phyloP scores from a whole-genome alignment of 108 stramenopile genomes.

The Epithemia pelagica region DNA sequence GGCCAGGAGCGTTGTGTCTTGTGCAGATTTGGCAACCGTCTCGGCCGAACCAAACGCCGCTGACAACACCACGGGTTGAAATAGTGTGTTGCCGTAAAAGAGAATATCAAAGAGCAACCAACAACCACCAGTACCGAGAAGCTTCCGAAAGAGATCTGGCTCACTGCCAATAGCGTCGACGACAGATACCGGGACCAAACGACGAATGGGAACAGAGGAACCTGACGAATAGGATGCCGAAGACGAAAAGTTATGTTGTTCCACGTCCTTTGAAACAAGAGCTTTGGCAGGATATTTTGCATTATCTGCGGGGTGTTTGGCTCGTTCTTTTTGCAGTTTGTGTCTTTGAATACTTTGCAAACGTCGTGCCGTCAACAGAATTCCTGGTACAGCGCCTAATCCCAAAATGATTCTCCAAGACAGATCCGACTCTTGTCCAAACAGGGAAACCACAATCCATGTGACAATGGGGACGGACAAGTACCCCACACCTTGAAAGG shows the following conservation, averaged over 20 bases:
- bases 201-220: background rate
- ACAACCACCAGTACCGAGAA: slow-evolving; percentile 72
- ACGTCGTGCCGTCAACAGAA: slow-evolving; percentile 26
- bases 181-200: slow-evolving; percentile 7
- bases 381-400: slow-evolving; percentile 68
- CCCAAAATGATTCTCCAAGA: slow-evolving; percentile 70
- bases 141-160: slow-evolving; percentile 50
- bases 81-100: slow-evolving; percentile 85
- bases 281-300: background rate
- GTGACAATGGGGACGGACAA: slow-evolving; percentile 50
- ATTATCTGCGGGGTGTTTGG: background rate
- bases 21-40: slow-evolving; percentile 19
- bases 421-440: slow-evolving; percentile 31
- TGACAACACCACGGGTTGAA: slow-evolving; percentile 76
- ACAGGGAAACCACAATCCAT: slow-evolving; percentile 23
- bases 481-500: slow-evolving; percentile 76
- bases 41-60: slow-evolving; percentile 66
- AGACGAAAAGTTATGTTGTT: background rate
- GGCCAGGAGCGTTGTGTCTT: slow-evolving; percentile 34
- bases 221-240: background rate
- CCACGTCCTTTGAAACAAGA: background rate
- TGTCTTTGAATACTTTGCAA: slow-evolving; percentile 21
- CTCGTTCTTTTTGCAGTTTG: background rate
- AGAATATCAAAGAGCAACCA: slow-evolving; percentile 86
- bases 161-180: slow-evolving; percentile 42